These are phyloP conservation scores for Neurospora sublineolata DNA, from an alignment of 495 filamentous ascomycete genomes.

Conservation along the genomic window DNA sequence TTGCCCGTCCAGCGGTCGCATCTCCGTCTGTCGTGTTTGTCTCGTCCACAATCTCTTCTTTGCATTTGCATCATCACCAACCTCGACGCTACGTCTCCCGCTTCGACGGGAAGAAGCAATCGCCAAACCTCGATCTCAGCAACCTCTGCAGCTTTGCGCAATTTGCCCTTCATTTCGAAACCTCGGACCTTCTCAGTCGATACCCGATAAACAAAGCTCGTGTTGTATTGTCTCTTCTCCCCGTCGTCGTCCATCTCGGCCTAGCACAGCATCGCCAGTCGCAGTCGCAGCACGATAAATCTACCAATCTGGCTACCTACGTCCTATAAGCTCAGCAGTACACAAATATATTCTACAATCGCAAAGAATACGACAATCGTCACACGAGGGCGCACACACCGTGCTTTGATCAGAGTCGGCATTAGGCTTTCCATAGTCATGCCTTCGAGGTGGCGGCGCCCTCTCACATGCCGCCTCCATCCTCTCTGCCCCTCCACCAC, in stretches of 20 bases:
- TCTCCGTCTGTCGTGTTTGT: neutral
- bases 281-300: neutral
- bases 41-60: neutral
- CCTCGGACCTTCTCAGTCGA: neutral
- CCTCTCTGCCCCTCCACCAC: conserved; percentile 16
- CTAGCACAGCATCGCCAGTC: neutral
- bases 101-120: neutral
- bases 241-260: neutral
- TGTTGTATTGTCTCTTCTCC: neutral
- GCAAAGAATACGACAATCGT: too few species aligned
- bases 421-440: conserved; percentile 18
- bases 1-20: neutral
- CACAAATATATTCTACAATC: conserved; percentile 3
- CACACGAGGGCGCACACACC: neutral
- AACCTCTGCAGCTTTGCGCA: neutral
- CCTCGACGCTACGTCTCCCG: neutral
- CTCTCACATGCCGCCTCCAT: conserved; percentile 23
- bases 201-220: neutral
- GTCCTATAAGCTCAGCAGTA: neutral
- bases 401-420: conserved; percentile 3
- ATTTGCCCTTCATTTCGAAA: neutral
- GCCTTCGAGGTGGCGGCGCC: conserved; percentile 20
- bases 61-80: neutral
- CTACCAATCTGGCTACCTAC: neutral
- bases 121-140: neutral